A percentile compares a stretch with the other conserved stretches of the same genome.
Conservation (phyloP, 306 rosid species). For the Mucuna pruriens region DNA sequence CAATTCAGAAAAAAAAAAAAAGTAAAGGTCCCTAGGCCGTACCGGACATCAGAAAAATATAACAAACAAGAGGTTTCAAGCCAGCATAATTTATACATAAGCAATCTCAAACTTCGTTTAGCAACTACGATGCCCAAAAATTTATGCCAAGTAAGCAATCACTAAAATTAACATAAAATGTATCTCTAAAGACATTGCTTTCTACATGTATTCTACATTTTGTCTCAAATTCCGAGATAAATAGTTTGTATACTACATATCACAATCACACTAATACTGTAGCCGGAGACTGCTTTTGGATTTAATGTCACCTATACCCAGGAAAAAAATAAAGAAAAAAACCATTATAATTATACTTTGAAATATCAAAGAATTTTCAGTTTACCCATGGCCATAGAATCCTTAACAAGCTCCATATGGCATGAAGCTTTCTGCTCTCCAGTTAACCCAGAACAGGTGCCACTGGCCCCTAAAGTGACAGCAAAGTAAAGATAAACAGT, state of each 20-base stretch:
- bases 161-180: conserved; percentile 25
- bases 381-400: conserved; percentile 69
- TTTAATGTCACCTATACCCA: conserved; percentile 38
- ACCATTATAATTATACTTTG: conserved; percentile 4
- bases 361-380: conserved; percentile 70
- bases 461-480: conserved; percentile 67
- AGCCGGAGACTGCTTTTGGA: conserved; percentile 27
- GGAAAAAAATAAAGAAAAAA: background rate
- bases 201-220: conserved; percentile 37
- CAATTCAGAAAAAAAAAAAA: background rate
- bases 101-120: conserved; percentile 10
- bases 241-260: conserved; percentile 20
- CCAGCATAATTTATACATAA: background rate
- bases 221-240: conserved; percentile 37
- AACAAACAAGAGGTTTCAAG: background rate
- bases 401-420: conserved; percentile 72
- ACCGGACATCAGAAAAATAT: background rate
- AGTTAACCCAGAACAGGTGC: conserved; percentile 63
- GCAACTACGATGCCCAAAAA: conserved; percentile 11
- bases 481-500: conserved; percentile 90
- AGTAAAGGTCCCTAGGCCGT: background rate
- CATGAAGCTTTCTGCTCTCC: conserved; percentile 71
- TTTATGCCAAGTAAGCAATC: conserved; percentile 10
- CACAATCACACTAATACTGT: conserved; percentile 28
- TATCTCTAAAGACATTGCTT: conserved; percentile 35